Evolutionary conservation across 345 rosid genomes (phyloP).

Genomic region (Aquilaria sinensis): DNA sequence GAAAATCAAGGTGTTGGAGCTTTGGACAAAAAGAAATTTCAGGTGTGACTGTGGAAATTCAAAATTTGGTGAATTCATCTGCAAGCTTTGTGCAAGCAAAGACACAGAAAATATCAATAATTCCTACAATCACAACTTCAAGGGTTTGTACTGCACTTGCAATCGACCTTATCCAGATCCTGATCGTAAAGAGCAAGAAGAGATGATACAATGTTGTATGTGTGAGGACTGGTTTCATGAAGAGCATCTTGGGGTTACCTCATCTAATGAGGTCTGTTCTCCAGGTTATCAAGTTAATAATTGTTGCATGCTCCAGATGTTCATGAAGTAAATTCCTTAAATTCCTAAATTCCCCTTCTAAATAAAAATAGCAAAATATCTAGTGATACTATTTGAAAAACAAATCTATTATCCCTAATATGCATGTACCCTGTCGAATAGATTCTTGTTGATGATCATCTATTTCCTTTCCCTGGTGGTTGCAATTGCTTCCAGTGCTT

Average conservation of each 20-base stretch:
- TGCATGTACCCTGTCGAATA: too few relatives aligned
- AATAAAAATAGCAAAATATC: too few relatives aligned
- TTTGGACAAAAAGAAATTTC: conserved; percentile 95
- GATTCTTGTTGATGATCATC: too few relatives aligned
- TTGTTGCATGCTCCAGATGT: not conserved
- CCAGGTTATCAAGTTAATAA: conserved; percentile 4
- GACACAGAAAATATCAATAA: conserved; percentile 70
- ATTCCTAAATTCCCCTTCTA: too few relatives aligned
- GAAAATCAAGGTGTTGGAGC: conserved; percentile 58
- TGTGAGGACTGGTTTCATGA: conserved; percentile 99
- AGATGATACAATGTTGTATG: conserved; percentile 95
- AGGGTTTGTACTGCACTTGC: conserved; percentile 87
- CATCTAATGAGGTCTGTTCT: conserved; percentile 51
- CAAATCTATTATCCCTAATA: too few relatives aligned
- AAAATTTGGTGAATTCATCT: conserved; percentile 64
- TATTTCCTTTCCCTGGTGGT: too few relatives aligned
- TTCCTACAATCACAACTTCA: conserved; percentile 85
- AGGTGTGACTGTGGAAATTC: conserved; percentile 97
- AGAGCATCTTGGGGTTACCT: conserved; percentile 67
- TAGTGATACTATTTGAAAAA: too few relatives aligned
- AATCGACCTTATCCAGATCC: conserved; percentile 88
- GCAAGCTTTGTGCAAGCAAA: conserved; percentile 78
- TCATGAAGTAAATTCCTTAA: too few relatives aligned
- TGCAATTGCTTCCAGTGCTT: too few relatives aligned
- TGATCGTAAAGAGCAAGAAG: conserved; percentile 77